Percentiles rank a stretch among this genome's conserved stretches.
phyloP scores from a whole-genome alignment of 148 eudicot species.

The Rhododendron simsii region DNA sequence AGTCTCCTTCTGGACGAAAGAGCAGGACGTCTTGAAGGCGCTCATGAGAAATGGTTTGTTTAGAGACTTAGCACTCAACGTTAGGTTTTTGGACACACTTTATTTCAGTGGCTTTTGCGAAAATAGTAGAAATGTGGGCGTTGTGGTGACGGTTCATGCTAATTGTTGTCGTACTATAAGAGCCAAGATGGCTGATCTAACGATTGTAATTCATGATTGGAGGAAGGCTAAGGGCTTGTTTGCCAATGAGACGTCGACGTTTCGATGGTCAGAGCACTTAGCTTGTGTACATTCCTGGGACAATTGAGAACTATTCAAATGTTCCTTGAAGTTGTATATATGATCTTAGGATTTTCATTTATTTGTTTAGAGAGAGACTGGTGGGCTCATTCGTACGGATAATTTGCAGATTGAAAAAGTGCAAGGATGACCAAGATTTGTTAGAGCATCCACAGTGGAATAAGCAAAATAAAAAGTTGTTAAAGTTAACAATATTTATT shows the following conservation, averaged over 20 bases:
- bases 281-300: conserved; percentile 38
- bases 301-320: background rate
- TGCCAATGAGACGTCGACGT: conserved; percentile 15
- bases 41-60: conserved; percentile 25
- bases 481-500: too few species aligned
- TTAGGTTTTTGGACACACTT: conserved; percentile 42
- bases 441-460: too few species aligned
- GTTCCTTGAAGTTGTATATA: background rate
- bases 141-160: conserved; percentile 68
- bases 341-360: background rate
- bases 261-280: conserved; percentile 37
- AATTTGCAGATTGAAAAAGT: too few species aligned
- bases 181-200: conserved; percentile 57
- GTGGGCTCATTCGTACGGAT: too few species aligned
- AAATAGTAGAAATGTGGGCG: conserved; percentile 31
- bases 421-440: too few species aligned
- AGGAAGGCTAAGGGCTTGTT: conserved; percentile 13
- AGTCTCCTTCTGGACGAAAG: conserved; percentile 46
- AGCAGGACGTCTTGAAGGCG: conserved; percentile 58
- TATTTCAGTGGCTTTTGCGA: conserved; percentile 71
- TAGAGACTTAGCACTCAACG: conserved; percentile 22
- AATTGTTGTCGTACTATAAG: conserved; percentile 66
- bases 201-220: conserved; percentile 50
- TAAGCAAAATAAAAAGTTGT: too few species aligned
- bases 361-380: too few species aligned